These are phyloP conservation scores for Adansonia digitata DNA, from an alignment of 345 rosid species.

Conservation along the genomic window DNA sequence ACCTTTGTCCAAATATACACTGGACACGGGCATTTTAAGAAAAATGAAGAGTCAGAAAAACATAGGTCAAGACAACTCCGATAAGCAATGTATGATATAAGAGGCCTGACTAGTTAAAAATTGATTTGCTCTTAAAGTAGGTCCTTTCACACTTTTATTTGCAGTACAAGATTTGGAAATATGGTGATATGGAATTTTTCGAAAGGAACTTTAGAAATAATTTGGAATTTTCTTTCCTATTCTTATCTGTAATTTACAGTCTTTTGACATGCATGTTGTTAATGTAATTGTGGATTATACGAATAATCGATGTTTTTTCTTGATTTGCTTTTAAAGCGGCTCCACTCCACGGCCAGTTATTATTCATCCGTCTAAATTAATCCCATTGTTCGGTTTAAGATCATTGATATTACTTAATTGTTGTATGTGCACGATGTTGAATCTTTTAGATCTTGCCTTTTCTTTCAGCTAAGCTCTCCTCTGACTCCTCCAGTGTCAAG, in stretches of 20 bases:
- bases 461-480: slow-evolving; percentile 52
- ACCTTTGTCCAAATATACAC: no score
- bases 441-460: not conserved
- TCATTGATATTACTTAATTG: not conserved
- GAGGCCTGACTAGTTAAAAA: not conserved
- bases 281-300: not conserved
- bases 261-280: not conserved
- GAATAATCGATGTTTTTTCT: not conserved
- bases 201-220: not conserved
- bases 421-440: slow-evolving; percentile 7
- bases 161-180: not conserved
- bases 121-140: not conserved
- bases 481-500: slow-evolving; percentile 35
- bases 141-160: not conserved
- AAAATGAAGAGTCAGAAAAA: no score
- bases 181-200: not conserved
- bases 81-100: not conserved
- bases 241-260: not conserved
- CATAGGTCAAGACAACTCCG: not conserved
- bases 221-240: not conserved
- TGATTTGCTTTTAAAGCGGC: not conserved
- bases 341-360: not conserved
- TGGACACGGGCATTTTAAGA: no score
- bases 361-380: not conserved
- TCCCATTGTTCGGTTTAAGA: not conserved